phyloP scores from a whole-genome alignment of 805 yeast genomes.

The Candida railenensis region DNA sequence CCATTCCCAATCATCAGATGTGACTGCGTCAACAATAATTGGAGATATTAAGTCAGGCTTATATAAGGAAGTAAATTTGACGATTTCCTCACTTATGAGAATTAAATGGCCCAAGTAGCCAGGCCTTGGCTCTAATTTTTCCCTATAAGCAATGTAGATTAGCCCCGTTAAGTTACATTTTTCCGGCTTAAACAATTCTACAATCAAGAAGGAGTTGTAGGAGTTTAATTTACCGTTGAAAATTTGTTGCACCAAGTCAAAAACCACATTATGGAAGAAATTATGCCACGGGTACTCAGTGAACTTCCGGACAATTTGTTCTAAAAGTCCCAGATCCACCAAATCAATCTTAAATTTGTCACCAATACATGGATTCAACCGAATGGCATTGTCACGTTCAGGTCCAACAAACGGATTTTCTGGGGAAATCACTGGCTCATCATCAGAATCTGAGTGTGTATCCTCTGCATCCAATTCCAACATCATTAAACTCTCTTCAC shows the following conservation, averaged over 20 bases:
- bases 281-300: slow-evolving; percentile 94
- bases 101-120: slow-evolving; percentile 99
- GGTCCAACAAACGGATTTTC: slow-evolving; percentile 43
- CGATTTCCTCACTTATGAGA: slow-evolving; percentile 91
- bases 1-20: slow-evolving; percentile 51
- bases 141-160: slow-evolving; percentile 25
- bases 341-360: slow-evolving; percentile 82
- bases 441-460: slow-evolving; percentile 31
- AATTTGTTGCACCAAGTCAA: slow-evolving; percentile 93
- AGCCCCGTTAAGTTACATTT: slow-evolving; percentile 24
- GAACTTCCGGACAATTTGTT: slow-evolving; percentile 69
- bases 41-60: slow-evolving; percentile 60
- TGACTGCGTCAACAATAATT: slow-evolving; percentile 46
- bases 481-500: slow-evolving; percentile 12
- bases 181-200: slow-evolving; percentile 22
- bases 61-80: slow-evolving; percentile 71
- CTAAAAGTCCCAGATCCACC: slow-evolving; percentile 68
- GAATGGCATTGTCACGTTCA: slow-evolving; percentile 28
- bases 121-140: slow-evolving; percentile 53
- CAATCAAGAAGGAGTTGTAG: slow-evolving; percentile 59
- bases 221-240: slow-evolving; percentile 90
- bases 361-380: slow-evolving; percentile 74
- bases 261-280: slow-evolving; percentile 94
- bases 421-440: slow-evolving; percentile 42
- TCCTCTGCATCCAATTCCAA: background rate